Evolutionary conservation across 768 basidiomycete genomes (phyloP), one percentile per base, ranked within the genome.

Genomic region (Serendipita indica): DNA sequence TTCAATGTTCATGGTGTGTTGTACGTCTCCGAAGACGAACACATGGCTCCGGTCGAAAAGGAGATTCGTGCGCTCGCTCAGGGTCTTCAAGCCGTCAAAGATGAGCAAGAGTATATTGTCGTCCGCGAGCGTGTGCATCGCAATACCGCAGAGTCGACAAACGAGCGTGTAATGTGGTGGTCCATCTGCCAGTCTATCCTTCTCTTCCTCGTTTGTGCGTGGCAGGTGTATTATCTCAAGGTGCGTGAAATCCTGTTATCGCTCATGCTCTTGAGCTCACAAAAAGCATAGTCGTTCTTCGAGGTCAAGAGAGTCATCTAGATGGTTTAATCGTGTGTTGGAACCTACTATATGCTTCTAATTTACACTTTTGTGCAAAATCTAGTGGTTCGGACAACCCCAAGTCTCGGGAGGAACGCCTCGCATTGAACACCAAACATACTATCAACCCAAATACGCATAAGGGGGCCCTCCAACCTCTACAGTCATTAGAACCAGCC

Each of bases 1-100:
- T 99, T 99, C 75, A 98, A 98, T 68, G 96, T 98, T 20, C 96
- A 99, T 65, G 96, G 96, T 20, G 82, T 97, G 57, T 85, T 99
- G 61, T 98, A 91, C 66, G 82, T 98, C 34, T 79, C 83, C 28
- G 92, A 92, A 66, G 89, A 93, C 65, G 89, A 89, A 64, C 77
- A 83, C 16, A 87, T 94, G 60, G 93, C 94, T 7, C 96, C 96
- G 4, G 89, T 99, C 56, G 96, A 99, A 69, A 82, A 86, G 60
- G 94, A 98, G 76, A 93, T 98, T 62, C 83, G 96, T 22, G 73
- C 79, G 30, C 73, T 99, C 27, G 82, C 89, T 13, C 79, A 81
- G 58, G 90, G 85, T 6, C 73, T 98, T 52, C 79, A 85, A 59
- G 73, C 87, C 7, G 92, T 99, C 63, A 97, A 97, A 73, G 96